Conservation (phyloP, 306 rosid species). For the Cucumis hystrix region DNA sequence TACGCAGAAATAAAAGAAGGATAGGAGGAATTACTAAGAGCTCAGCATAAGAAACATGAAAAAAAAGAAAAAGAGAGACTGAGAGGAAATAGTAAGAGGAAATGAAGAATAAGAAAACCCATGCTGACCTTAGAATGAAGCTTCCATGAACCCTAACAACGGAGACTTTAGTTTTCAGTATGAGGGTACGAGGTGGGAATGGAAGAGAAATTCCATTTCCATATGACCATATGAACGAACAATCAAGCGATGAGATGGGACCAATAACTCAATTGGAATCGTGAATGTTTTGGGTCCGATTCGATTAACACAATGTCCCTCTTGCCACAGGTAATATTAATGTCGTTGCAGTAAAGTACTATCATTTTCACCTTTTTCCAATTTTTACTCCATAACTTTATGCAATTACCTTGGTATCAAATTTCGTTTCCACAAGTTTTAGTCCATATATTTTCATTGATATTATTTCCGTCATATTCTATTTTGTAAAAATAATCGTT, state of each 20-base stretch:
- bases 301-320: not conserved
- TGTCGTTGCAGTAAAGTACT: not conserved
- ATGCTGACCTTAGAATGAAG: slow-evolving; percentile 5
- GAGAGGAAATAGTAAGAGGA: not conserved
- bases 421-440: no score
- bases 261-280: not conserved
- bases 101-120: not conserved
- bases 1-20: not conserved
- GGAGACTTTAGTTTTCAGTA: slow-evolving; percentile 13
- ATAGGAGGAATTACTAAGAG: not conserved
- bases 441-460: no score
- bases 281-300: slow-evolving; percentile 1
- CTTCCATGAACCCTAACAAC: slow-evolving; percentile 28
- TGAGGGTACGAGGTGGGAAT: slow-evolving; percentile 9
- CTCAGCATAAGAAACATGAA: no score
- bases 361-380: not conserved
- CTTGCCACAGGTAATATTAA: not conserved
- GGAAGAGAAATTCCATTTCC: slow-evolving; percentile 8
- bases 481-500: no score
- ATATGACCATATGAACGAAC: not conserved
- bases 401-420: no score
- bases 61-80: not conserved
- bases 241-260: slow-evolving; percentile 1
- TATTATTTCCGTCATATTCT: no score
- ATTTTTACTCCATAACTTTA: not conserved